Conservation (phyloP, 2,329 filamentous ascomycete genomes). For the Blumeriella jaapii region DNA sequence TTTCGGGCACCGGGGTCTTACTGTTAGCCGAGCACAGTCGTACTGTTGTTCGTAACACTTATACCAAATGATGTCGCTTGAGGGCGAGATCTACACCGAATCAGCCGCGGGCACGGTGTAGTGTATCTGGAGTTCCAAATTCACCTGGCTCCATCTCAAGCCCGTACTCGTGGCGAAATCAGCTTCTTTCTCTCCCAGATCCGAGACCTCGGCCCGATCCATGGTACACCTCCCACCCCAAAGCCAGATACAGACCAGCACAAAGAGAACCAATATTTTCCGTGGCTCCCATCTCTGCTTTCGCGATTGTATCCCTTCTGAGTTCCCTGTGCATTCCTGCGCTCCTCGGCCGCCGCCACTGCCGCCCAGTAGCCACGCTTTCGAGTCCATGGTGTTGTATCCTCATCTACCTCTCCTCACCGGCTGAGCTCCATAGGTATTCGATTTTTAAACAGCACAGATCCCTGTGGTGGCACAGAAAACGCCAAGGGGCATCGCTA, state of each 20-base stretch:
- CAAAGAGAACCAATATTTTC: too few species aligned
- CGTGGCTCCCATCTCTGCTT: too few species aligned
- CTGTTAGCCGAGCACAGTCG: conserved; percentile 20
- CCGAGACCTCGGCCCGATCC: too few species aligned
- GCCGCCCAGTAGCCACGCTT: background rate
- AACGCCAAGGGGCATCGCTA: too few species aligned
- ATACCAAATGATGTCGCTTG: conserved; percentile 17
- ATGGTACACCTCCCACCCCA: background rate
- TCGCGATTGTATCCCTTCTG: too few species aligned
- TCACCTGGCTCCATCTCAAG: conserved; percentile 6
- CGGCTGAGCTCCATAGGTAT: too few species aligned
- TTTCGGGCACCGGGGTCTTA: background rate
- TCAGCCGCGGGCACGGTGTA: background rate
- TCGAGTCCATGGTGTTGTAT: conserved; percentile 1
- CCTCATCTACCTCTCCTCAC: too few species aligned
- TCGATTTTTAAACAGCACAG: too few species aligned
- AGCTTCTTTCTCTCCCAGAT: background rate
- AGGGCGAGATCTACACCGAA: conserved; percentile 2
- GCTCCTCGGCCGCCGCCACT: background rate
- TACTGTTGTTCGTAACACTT: conserved; percentile 16
- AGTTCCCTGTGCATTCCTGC: background rate
- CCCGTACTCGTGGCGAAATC: background rate
- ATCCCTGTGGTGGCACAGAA: too few species aligned
- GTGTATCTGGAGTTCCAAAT: background rate
- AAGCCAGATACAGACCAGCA: too few species aligned